Percentiles rank a stretch among this genome's conserved stretches.
Conservation (phyloP, 768 basidiomycete genomes). For the Leccinum longicurvipes region DNA sequence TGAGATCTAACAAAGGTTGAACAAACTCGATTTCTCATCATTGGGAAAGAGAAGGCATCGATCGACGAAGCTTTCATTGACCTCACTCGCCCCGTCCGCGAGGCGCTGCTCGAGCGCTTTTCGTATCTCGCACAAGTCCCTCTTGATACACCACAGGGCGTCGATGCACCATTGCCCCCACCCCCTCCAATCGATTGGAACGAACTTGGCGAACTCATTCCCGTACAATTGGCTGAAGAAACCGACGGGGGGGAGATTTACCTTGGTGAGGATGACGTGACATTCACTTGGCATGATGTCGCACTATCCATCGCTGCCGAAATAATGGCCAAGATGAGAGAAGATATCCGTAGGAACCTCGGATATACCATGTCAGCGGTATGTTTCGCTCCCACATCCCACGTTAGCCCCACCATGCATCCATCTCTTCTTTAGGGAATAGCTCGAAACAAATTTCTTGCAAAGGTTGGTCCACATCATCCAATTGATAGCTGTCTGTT, state of each 20-base stretch:
- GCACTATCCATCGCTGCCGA: constrained; percentile 87
- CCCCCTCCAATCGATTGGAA: constrained; percentile 67
- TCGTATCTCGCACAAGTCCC: constrained; percentile 76
- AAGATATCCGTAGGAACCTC: constrained; percentile 62
- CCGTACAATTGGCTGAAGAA: constrained; percentile 38
- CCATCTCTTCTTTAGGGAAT: constrained; percentile 57
- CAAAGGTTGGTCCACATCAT: constrained; percentile 59
- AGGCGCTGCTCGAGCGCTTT: constrained; percentile 66
- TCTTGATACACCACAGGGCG: constrained; percentile 58
- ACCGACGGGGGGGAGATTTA: constrained; percentile 15
- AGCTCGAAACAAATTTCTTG: constrained; percentile 89
- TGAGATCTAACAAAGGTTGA: constrained; percentile 29
- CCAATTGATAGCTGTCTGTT: not conserved
- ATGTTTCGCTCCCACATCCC: constrained; percentile 26
- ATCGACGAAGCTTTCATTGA: constrained; percentile 98
- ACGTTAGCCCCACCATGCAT: not conserved
- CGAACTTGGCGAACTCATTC: constrained; percentile 58
- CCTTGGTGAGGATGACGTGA: constrained; percentile 29
- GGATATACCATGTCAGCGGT: constrained; percentile 96
- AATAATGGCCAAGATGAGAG: constrained; percentile 72
- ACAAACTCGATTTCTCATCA: not conserved
- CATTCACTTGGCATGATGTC: constrained; percentile 85
- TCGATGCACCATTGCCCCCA: constrained; percentile 75
- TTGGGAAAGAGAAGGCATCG: constrained; percentile 81
- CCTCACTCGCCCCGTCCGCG: constrained; percentile 77